A percentile compares a stretch with the other conserved stretches of the same genome.
These are phyloP conservation scores for Penstemon newberryi DNA, from an alignment of 257 asterid species.

Conservation along the genomic window DNA sequence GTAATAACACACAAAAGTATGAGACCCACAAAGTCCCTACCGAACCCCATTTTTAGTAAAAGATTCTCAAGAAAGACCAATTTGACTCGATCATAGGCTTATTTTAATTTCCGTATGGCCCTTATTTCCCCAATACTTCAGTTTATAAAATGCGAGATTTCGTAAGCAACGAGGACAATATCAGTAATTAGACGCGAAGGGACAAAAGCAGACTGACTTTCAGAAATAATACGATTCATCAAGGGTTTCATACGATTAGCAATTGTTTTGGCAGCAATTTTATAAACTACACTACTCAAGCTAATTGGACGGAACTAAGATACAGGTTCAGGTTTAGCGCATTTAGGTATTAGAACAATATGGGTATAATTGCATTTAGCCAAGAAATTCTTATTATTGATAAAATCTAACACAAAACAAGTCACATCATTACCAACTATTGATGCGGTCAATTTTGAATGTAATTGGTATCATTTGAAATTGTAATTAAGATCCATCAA, in stretches of 20 bases:
- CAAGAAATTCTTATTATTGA: not conserved
- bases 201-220: not conserved
- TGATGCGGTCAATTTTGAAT: no score
- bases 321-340: not conserved
- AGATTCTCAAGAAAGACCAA: no score
- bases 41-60: not conserved
- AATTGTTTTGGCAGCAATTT: no score
- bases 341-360: not conserved
- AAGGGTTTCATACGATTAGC: no score
- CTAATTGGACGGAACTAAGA: not conserved
- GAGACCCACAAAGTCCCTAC: not conserved
- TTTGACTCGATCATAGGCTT: no score
- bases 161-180: not conserved
- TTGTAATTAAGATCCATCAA: no score
- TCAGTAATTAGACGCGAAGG: not conserved
- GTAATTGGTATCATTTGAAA: no score
- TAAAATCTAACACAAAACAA: not conserved
- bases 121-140: no score
- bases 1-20: not conserved
- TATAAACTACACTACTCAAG: no score
- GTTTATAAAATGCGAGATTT: no score
- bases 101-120: no score
- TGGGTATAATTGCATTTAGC: not conserved
- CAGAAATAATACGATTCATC: not conserved
- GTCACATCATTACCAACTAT: not conserved